phyloP scores from a whole-genome alignment of 768 basidiomycete genomes.

The Filobasidium floriforme region DNA sequence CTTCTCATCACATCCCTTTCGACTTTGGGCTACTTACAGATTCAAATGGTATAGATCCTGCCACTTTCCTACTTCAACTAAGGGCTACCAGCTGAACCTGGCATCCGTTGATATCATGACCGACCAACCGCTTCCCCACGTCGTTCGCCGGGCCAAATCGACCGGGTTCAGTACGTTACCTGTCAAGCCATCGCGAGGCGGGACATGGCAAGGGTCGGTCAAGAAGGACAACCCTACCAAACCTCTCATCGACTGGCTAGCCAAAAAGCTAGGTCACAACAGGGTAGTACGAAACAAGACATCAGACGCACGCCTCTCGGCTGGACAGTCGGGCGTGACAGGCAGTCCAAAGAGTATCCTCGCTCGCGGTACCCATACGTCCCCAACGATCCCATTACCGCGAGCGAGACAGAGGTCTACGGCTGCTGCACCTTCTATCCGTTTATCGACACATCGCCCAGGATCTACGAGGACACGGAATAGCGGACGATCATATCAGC shows the following conservation, averaged over 20 bases:
- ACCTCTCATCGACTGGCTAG: conserved; percentile 1
- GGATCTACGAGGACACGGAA: not conserved
- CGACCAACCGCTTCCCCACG: no score
- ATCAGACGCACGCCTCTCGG: not conserved
- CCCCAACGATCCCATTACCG: not conserved
- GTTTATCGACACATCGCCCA: not conserved
- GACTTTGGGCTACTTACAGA: no score
- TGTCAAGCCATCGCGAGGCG: not conserved
- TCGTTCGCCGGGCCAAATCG: not conserved
- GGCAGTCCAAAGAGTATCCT: not conserved
- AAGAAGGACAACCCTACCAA: conserved; percentile 8
- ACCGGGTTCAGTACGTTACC: not conserved
- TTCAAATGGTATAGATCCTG: no score
- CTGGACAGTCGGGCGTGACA: no score
- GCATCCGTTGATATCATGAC: no score
- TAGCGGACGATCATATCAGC: not conserved
- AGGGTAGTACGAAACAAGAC: not conserved
- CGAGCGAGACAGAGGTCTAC: not conserved
- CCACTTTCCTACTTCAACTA: no score
- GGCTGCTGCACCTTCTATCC: not conserved
- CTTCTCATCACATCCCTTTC: no score
- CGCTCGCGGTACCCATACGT: not conserved
- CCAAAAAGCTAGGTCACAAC: not conserved
- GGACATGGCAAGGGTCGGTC: no score
- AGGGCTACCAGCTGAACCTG: no score